These are phyloP conservation scores for Acer negundo DNA, from an alignment of 345 rosid genomes.

Conservation along the genomic window DNA sequence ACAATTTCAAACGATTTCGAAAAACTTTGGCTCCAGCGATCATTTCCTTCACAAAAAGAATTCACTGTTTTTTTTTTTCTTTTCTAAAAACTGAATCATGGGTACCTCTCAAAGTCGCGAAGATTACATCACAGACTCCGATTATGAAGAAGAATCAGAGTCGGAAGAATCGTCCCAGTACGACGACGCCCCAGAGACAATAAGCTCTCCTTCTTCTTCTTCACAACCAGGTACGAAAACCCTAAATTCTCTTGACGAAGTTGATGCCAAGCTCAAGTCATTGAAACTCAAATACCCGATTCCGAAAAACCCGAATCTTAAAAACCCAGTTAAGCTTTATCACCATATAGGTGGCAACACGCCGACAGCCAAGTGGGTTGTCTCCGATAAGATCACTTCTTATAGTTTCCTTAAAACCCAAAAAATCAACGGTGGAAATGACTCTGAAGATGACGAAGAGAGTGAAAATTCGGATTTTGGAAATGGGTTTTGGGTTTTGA, in stretches of 20 bases:
- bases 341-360: conserved; percentile 84
- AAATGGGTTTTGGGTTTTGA: conserved; percentile 62
- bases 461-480: conserved; percentile 34
- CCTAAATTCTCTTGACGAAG: conserved; percentile 36
- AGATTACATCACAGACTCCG: conserved; percentile 56
- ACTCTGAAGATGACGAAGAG: conserved; percentile 41
- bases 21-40: not conserved
- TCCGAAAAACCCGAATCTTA: conserved; percentile 30
- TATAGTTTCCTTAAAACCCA: conserved; percentile 51
- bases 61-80: not conserved
- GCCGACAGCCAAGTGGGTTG: conserved; percentile 80
- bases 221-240: conserved; percentile 26
- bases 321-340: conserved; percentile 73
- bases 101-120: conserved; percentile 76
- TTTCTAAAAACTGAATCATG: conserved; percentile 28
- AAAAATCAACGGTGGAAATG: conserved; percentile 27
- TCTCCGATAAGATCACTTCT: conserved; percentile 59
- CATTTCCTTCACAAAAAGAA: not conserved
- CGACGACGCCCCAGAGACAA: conserved; percentile 38
- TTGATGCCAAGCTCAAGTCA: conserved; percentile 66
- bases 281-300: conserved; percentile 55
- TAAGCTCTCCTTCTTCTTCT: conserved; percentile 36
- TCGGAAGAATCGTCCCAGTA: conserved; percentile 29
- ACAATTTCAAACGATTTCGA: too few relatives aligned
- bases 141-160: conserved; percentile 37